Conservation (phyloP, 306 rosid genomes). For the Mucuna pruriens region DNA sequence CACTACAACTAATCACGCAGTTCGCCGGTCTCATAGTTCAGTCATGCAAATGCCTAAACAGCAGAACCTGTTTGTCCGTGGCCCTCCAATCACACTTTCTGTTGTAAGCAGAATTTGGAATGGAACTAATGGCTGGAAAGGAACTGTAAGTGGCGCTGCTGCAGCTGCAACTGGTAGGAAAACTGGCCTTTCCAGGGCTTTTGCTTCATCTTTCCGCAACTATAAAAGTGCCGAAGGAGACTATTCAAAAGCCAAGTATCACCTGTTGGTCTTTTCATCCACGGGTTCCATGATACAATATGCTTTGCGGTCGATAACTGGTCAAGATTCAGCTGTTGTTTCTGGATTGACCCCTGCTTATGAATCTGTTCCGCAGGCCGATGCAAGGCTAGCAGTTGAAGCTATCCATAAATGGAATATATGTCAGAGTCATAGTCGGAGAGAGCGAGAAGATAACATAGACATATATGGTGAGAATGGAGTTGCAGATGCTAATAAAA, state of each 20-base stretch:
- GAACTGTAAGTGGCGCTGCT: slow-evolving; percentile 91
- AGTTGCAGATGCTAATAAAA: slow-evolving; percentile 58
- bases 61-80: slow-evolving; percentile 54
- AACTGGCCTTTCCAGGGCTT: slow-evolving; percentile 68
- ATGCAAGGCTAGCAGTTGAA: slow-evolving; percentile 77
- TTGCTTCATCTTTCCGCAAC: slow-evolving; percentile 80
- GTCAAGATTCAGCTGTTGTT: slow-evolving; percentile 53
- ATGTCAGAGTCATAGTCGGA: slow-evolving; percentile 72
- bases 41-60: slow-evolving; percentile 57
- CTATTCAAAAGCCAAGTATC: slow-evolving; percentile 64
- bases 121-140: slow-evolving; percentile 89
- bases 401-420: slow-evolving; percentile 94
- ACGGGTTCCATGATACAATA: slow-evolving; percentile 86
- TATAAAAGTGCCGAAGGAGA: slow-evolving; percentile 62
- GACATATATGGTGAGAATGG: slow-evolving; percentile 97
- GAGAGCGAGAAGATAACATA: slow-evolving; percentile 71
- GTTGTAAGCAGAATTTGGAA: slow-evolving; percentile 83
- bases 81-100: slow-evolving; percentile 79
- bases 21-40: slow-evolving; percentile 49
- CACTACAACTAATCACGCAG: slow-evolving; percentile 45
- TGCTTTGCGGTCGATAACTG: slow-evolving; percentile 53
- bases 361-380: slow-evolving; percentile 64
- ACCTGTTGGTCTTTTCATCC: slow-evolving; percentile 84
- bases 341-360: slow-evolving; percentile 56
- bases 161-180: slow-evolving; percentile 89